Base-by-base conservation (phyloP, 2,329 filamentous ascomycete genomes). In the Aspergillus unguis region DNA sequence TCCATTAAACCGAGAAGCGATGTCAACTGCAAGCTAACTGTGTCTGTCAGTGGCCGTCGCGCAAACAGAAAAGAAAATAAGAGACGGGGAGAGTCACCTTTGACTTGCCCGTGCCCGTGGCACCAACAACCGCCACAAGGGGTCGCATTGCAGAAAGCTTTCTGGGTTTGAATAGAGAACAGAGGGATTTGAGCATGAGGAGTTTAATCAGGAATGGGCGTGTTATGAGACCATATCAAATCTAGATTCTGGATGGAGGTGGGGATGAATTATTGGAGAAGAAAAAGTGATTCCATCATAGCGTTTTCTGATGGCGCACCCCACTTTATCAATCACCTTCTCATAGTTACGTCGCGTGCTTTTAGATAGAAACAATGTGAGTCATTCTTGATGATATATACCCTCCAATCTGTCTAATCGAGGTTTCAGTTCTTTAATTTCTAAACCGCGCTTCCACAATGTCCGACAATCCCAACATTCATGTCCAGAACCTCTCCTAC, bases 61-160 rank as follows among this genome's bases (percentile, higher is more conserved):
- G 32, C 11, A 32, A 26, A 17, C 35, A 29, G 25, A 6, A 29
- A 26, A 8, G 32, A 32, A 23, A n/a, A 27, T 3, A n/a, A 32
- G 7, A 23, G 5, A 36, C 5, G 23, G 29, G 6, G 44, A 49
- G 41, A 27, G 45, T 65, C 78, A 95, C 90, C 77, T 95, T 87
- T 36, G 91, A 95, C 74, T 95, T 96, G 57, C 92, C 92, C 1
- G 92, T 96, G 53, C 92, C 92, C 7, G 92, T 97, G 44, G 92
- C 88, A 61, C 92, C 92, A 44, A 96, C 80, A 55, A 97, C 82
- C 44, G 90, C 85, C 63, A 97, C 80, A 57, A 96, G 75, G 26
- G 90, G 88, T 51, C 71, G 62, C 65, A 70, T 71, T 37, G 55
- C 62, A 45, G 57, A 48, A 49, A 52, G 54, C 46, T 50, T 62